Evolutionary conservation across 345 rosid species (phyloP), one percentile per base, ranked within the genome.

Genomic region (Pistacia vera): DNA sequence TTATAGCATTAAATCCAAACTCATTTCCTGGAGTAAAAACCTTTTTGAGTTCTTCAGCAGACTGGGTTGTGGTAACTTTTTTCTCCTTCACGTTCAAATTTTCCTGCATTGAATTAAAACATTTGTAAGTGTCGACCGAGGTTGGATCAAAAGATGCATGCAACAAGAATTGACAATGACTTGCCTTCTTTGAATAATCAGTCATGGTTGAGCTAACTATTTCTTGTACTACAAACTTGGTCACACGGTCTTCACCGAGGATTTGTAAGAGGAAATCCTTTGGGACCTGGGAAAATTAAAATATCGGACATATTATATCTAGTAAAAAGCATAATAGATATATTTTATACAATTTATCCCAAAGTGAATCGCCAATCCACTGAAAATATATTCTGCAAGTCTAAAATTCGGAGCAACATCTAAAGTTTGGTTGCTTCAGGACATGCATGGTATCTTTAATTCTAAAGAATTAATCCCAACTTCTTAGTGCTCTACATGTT

Each of bases 121-220:
- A 35, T 18, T 7, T 8, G 13, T 7, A n/a, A 60, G 11, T 57
- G 60, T 60, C 20, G 41, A 18, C 58, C n/a, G 13, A 74, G 69
- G 46, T 18, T 16, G 49, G 60, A 25, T 25, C 18, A 22, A 35
- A 3, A 36, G 25, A 63, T 54, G n/a, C 56, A 36, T 14, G 52
- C 38, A 74, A 9, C 64, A 28, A 17, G 38, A 2, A 2, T 12
- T 38, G 46, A 16, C 1, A 44, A 71, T 17, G 44, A 55, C 67
- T 85, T 77, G 72, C 95, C 91, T 85, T 86, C 79, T 86, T 79
- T 25, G 74, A 83, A 68, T 84, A 90, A 83, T 88, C 90, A 2
- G 91, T 87, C 71, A 88, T 63, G n/a, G 88, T 87, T n/a, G 90
- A 77, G 74, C 81, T 86, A 33, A 90, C 90, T 74, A 88, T 87